Percentiles rank a stretch among this genome's conserved stretches.
Evolutionary conservation across 768 basidiomycete species (phyloP).

Genomic region (Udeniomyces megalosporus): DNA sequence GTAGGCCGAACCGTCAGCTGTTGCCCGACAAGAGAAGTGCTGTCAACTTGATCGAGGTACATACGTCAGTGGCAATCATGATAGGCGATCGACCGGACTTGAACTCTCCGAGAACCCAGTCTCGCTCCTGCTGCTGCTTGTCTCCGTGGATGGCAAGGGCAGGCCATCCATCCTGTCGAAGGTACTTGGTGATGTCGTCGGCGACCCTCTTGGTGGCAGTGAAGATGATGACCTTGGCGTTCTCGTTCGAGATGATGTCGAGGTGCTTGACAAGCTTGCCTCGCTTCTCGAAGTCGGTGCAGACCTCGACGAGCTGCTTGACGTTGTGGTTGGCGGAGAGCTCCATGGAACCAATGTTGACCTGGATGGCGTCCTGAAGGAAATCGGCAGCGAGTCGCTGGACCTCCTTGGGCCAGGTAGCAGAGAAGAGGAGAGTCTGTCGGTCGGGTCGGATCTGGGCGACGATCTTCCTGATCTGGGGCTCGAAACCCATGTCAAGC

Average conservation of each 20-base stretch:
- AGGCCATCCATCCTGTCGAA: conserved; percentile 99
- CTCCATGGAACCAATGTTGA: conserved; percentile 98
- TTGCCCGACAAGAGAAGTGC: not conserved
- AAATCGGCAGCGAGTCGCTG: conserved; percentile 96
- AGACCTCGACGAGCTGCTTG: conserved; percentile 84
- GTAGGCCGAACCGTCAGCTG: not conserved
- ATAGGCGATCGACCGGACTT: conserved; percentile 95
- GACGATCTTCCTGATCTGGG: conserved; percentile 96
- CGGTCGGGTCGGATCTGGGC: conserved; percentile 93
- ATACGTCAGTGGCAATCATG: conserved; percentile 78
- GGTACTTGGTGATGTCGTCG: conserved; percentile 84
- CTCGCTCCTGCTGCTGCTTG: conserved; percentile 98
- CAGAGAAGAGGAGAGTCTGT: conserved; percentile 98
- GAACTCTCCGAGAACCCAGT: conserved; percentile 97
- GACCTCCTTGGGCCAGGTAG: conserved; percentile 99
- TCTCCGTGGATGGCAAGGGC: conserved; percentile 98
- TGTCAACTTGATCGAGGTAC: not conserved
- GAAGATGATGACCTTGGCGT: conserved; percentile 97
- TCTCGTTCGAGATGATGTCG: conserved; percentile 87
- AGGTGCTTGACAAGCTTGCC: conserved; percentile 90
- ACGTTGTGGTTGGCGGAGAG: conserved; percentile 97
- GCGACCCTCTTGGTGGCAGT: conserved; percentile 86
- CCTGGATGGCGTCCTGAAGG: conserved; percentile 88
- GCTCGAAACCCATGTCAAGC: conserved; percentile 99
- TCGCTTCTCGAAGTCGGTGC: conserved; percentile 95